phyloP scores from a whole-genome alignment of 257 asterid genomes.

The Schizonepeta tenuifolia region DNA sequence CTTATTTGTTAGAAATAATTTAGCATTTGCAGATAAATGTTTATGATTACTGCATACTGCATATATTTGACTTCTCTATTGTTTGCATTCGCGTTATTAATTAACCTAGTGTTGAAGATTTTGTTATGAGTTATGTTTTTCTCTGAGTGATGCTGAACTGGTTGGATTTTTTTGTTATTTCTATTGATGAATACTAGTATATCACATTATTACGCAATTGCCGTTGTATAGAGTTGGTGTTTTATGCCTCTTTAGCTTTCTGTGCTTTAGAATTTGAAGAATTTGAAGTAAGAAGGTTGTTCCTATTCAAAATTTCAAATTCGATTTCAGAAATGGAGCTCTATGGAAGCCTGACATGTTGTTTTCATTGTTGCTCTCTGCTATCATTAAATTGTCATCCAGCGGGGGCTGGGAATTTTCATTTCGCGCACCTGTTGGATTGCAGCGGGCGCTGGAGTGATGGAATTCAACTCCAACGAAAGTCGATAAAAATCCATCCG shows the following conservation, averaged over 20 bases:
- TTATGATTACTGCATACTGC: constrained; percentile 5
- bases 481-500: no score
- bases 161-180: not conserved
- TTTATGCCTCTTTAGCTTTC: not conserved
- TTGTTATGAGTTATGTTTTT: not conserved
- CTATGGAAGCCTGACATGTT: no score
- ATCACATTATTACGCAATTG: no score
- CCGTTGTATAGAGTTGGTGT: not conserved
- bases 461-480: no score
- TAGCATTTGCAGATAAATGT: not conserved
- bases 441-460: no score
- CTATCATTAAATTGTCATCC: no score
- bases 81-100: no score
- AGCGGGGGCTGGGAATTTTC: no score
- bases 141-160: not conserved
- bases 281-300: not conserved
- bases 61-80: not conserved
- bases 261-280: not conserved
- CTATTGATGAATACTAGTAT: not conserved
- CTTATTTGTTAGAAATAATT: not conserved
- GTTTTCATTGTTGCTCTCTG: no score
- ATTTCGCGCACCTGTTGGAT: no score
- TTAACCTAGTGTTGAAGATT: not conserved
- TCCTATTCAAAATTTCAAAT: no score
- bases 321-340: no score